Evolutionary conservation across 2,329 filamentous ascomycete species (phyloP).

Genomic region (Rhinocladiella similis): DNA sequence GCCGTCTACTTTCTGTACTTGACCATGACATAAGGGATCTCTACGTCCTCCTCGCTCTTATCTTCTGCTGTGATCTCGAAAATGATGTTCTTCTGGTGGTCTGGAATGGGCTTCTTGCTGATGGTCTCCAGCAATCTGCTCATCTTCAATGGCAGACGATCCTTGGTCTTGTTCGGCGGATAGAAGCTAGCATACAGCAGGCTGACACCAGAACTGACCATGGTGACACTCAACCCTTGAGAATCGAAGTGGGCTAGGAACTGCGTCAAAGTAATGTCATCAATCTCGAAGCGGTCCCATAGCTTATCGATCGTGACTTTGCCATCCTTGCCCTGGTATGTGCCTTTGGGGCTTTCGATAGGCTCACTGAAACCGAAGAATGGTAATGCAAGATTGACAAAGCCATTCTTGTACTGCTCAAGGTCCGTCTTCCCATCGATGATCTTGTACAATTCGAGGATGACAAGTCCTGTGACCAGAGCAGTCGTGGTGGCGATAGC

Average conservation of each 20-base stretch:
- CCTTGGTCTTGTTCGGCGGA: conserved; percentile 76
- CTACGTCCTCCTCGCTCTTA: conserved; percentile 84
- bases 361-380: conserved; percentile 99
- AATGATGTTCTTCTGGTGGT: conserved; percentile 92
- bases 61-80: conserved; percentile 96
- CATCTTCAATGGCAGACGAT: conserved; percentile 78
- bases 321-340: conserved; percentile 76
- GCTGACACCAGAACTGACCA: conserved; percentile 97
- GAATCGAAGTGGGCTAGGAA: conserved; percentile 80
- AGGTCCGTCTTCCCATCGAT: conserved; percentile 94
- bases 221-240: conserved; percentile 78
- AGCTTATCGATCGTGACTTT: conserved; percentile 90
- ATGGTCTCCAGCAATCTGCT: conserved; percentile 85
- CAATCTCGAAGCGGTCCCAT: conserved; percentile 90
- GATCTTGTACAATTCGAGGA: conserved; percentile 94
- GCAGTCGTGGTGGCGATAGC: conserved; percentile 97
- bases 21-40: conserved; percentile 95
- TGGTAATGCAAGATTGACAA: conserved; percentile 91
- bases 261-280: conserved; percentile 79
- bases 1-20: conserved; percentile 51
- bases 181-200: conserved; percentile 94
- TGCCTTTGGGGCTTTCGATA: conserved; percentile 88
- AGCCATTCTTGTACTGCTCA: conserved; percentile 99
- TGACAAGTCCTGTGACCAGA: conserved; percentile 87
- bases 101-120: conserved; percentile 87